These are phyloP conservation scores for Mortierella sp. DNA, from an alignment of 371 early-diverging fungal genomes.

Conservation along the genomic window DNA sequence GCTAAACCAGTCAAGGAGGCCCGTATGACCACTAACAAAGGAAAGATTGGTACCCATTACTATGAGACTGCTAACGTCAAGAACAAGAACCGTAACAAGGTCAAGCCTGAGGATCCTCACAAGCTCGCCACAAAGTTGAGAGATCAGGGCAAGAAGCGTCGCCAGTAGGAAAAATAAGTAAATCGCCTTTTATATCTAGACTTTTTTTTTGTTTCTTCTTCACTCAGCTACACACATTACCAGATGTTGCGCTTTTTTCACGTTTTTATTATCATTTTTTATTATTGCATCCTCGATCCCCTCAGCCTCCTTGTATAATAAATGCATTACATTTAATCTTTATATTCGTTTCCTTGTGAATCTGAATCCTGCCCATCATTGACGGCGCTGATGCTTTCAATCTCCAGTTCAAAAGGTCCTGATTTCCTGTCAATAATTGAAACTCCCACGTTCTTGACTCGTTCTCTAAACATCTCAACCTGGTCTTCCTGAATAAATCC, in stretches of 20 bases:
- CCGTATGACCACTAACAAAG: slow-evolving; percentile 88
- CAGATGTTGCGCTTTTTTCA: not conserved
- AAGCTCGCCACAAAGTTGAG: slow-evolving; percentile 57
- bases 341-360: slow-evolving; percentile 16
- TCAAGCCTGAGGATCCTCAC: slow-evolving; percentile 72
- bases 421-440: slow-evolving; percentile 85
- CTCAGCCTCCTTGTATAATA: slow-evolving; percentile 25
- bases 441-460: slow-evolving; percentile 90
- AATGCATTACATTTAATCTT: slow-evolving; percentile 11
- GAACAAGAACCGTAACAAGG: slow-evolving; percentile 88
- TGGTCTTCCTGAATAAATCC: slow-evolving; percentile 89
- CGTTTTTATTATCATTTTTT: not conserved
- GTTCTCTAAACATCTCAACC: slow-evolving; percentile 84
- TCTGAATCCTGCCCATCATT: slow-evolving; percentile 61
- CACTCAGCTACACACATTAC: slow-evolving; percentile 4
- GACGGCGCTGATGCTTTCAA: slow-evolving; percentile 90
- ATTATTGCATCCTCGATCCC: slow-evolving; percentile 1
- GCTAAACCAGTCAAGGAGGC: slow-evolving; percentile 66
- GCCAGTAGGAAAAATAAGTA: slow-evolving; percentile 24
- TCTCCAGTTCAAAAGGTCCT: slow-evolving; percentile 90
- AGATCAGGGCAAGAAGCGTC: slow-evolving; percentile 58
- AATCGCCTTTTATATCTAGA: not conserved
- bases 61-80: slow-evolving; percentile 94
- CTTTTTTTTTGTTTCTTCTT: slow-evolving; percentile 8
- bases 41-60: slow-evolving; percentile 86